phyloP scores from a whole-genome alignment of 2,329 filamentous ascomycete species.

The Ophiostoma angusticollis region DNA sequence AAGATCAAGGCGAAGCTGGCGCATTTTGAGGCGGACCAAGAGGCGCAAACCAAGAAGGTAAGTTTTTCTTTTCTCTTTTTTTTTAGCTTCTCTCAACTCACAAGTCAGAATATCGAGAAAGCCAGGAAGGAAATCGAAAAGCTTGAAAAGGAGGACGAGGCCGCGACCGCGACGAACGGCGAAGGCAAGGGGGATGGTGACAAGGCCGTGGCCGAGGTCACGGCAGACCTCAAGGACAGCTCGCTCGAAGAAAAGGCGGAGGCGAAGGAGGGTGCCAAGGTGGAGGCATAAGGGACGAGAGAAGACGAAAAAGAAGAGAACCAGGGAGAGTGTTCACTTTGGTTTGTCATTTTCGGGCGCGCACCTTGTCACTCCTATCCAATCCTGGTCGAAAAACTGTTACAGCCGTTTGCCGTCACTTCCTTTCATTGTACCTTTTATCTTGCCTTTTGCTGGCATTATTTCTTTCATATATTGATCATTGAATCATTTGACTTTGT shows the following conservation, averaged over 20 bases:
- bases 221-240: slow-evolving; percentile 37
- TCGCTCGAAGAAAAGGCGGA: slow-evolving; percentile 38
- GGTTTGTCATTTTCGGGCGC: too few species aligned
- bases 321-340: too few species aligned
- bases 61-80: slow-evolving; percentile 24
- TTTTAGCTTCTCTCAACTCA: slow-evolving; percentile 18
- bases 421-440: too few species aligned
- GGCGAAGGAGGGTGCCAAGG: slow-evolving; percentile 18
- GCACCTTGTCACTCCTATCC: too few species aligned
- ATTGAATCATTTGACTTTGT: too few species aligned
- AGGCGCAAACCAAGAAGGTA: slow-evolving; percentile 80
- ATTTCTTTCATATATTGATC: too few species aligned
- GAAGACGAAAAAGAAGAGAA: background rate
- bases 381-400: too few species aligned
- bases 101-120: slow-evolving; percentile 76
- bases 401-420: too few species aligned
- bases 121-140: slow-evolving; percentile 91
- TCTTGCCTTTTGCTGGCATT: too few species aligned
- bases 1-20: slow-evolving; percentile 87
- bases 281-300: slow-evolving; percentile 7
- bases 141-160: slow-evolving; percentile 57
- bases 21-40: slow-evolving; percentile 85
- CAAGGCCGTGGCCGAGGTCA: slow-evolving; percentile 40
- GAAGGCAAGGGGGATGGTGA: slow-evolving; percentile 29
- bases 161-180: slow-evolving; percentile 34